Base-by-base conservation (phyloP, 495 filamentous ascomycete genomes). In the Talaromyces proteolyticus region DNA sequence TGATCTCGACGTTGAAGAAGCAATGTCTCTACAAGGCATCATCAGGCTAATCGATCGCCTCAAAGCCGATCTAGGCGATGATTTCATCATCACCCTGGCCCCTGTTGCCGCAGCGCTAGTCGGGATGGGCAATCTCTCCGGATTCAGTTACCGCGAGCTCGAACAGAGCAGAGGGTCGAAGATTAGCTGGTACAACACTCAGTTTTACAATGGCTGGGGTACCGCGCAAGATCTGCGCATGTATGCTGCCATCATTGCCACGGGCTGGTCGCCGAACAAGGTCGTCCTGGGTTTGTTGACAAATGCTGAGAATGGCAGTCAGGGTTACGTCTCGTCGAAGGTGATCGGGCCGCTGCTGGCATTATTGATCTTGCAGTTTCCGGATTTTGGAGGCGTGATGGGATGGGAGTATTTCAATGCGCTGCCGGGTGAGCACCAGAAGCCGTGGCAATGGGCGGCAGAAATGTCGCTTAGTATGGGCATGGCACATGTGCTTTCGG, bases 351-450 rank as follows among this genome's bases (percentile, higher is more conserved):
- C 59, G 20, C 60, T 69, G 3, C 63, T 83, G 37, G 62, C 75
- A 1, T 50, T 54, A 6, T 53, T 83, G 55, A 55, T 79, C 34
- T 61, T 73, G 34, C 66, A 64, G 50, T 87, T 78, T 49, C 76
- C 78, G 3, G 70, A 70, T 22, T 90, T 92, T 61, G 89, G 88
- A 6, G 88, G 89, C 2, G 80, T 91, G 0, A 87, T 87, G 82
- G 88, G 89, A 3, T 94, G 89, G 89, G 89, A 92, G 61, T 94
- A 89, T 56, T 92, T 86, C 60, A 90, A 90, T 65, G 73, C 77
- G 1, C 56, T 73, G 39, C 84, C 84, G 0, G 83, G 82, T 6
- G 80, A 69, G 11, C 61, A 59, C 23, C 65, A 61, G 43, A 64
- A 70, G 40, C 86, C 87, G n/a, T 89, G 84, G 85, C 69, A 78